Evolutionary conservation across 2,329 filamentous ascomycete species (phyloP), one percentile per base, ranked within the genome.

Genomic region (Neopestalotiopsis sp.): DNA sequence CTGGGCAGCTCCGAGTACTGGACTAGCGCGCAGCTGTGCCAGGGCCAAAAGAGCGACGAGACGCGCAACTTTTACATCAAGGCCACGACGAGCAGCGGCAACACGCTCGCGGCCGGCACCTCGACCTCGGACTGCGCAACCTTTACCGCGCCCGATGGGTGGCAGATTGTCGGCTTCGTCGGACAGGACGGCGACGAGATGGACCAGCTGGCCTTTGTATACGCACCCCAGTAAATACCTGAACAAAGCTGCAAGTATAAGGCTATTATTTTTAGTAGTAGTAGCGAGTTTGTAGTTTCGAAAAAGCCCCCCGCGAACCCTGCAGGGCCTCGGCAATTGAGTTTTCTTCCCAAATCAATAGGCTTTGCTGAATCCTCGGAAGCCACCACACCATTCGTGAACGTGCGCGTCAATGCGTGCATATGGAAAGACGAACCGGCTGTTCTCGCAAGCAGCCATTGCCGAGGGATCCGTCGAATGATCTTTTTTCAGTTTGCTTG

Each of bases 31-130:
- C 77, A 79, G 65, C 76, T 90, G 13, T 90, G 88, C 77, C 80
- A 84, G 71, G 88, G 82, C 14, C 74, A 84, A 73, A 81, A 84
- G 72, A 77, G 81, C 69, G 73, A 73, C 28, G 73, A 79, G 14
- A 87, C 85, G n/a, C 83, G 88, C 40, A 84, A 84, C 73, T 89
- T 90, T 74, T 90, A 86, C 74, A 83, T 88, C 70, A 72, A 81
- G 68, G 85, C 87, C n/a, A 85, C 80, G 1, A 89, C 87, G 1
- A 87, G 82, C 72, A 67, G 78, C 0, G 87, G 86, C 1, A 80
- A 82, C 28, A 84, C 78, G 0, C 70, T 89, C 5, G 74, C 76
- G 13, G 76, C 82, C 2, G 87, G 88, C 1, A 82, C 77, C 0
- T 73, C 77, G 34, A 89, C 86, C 0, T 75, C 71, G 12, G 83